Percentiles rank a stretch among this genome's conserved stretches.
phyloP scores from a whole-genome alignment of 768 basidiomycete genomes.

The Ramaria sp. region DNA sequence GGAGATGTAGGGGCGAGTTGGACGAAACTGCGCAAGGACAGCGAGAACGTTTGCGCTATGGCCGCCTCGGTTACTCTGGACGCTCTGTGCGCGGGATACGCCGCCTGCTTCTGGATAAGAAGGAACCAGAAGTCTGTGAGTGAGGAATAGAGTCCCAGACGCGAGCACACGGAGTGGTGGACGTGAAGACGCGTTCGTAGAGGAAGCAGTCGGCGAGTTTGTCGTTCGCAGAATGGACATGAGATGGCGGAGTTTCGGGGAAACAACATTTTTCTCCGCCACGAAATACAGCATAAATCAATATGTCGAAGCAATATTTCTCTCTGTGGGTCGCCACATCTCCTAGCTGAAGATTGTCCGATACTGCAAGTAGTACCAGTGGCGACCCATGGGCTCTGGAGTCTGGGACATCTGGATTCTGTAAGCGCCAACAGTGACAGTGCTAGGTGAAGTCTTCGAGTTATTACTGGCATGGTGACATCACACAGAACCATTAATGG shows the following conservation, averaged over 20 bases:
- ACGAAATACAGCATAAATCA: no score
- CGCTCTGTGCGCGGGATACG: slow-evolving; percentile 61
- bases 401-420: no score
- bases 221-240: slow-evolving; percentile 4
- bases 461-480: no score
- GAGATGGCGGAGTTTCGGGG: background rate
- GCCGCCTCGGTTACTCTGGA: slow-evolving; percentile 58
- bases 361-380: no score
- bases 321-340: no score
- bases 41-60: slow-evolving; percentile 62
- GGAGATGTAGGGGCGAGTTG: background rate
- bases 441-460: no score
- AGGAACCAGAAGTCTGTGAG: slow-evolving; percentile 57
- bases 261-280: no score
- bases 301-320: no score
- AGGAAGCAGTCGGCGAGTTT: background rate
- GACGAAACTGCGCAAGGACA: slow-evolving; percentile 55
- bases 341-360: no score
- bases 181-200: background rate
- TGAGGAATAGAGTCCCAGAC: slow-evolving; percentile 71
- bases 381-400: no score
- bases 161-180: slow-evolving; percentile 48
- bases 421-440: no score
- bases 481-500: no score
- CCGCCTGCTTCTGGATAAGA: slow-evolving; percentile 46